These are phyloP conservation scores for Glonium stellatum DNA, from an alignment of 495 filamentous ascomycete genomes.

Conservation along the genomic window DNA sequence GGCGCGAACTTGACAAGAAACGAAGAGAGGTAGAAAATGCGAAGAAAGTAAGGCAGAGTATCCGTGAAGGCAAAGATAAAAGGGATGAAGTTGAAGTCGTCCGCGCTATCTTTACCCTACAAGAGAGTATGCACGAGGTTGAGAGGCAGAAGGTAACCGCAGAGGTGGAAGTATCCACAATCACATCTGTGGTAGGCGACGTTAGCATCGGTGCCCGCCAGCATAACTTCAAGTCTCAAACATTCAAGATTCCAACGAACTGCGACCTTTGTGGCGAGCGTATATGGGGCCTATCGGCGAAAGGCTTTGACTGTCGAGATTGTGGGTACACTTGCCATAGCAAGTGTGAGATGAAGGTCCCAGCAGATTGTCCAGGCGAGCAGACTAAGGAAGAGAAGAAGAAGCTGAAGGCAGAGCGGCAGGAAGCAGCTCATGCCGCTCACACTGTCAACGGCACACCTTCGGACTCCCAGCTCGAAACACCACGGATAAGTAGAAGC, in stretches of 20 bases:
- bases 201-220: slow-evolving; percentile 83
- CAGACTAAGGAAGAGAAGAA: slow-evolving; percentile 90
- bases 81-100: slow-evolving; percentile 77
- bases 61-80: slow-evolving; percentile 76
- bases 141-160: slow-evolving; percentile 79
- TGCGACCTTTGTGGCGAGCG: slow-evolving; percentile 94
- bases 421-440: slow-evolving; percentile 65
- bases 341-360: slow-evolving; percentile 99
- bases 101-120: slow-evolving; percentile 63
- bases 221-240: slow-evolving; percentile 94
- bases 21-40: slow-evolving; percentile 70
- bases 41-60: slow-evolving; percentile 61
- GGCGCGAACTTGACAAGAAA: slow-evolving; percentile 76
- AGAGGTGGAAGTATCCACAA: slow-evolving; percentile 85
- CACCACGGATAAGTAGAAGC: slow-evolving; percentile 59
- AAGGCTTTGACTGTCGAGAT: slow-evolving; percentile 90
- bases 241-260: slow-evolving; percentile 97
- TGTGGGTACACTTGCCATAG: slow-evolving; percentile 97
- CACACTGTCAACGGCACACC: slow-evolving; percentile 34
- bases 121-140: slow-evolving; percentile 79
- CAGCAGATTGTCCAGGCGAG: slow-evolving; percentile 90
- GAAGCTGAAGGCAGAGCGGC: slow-evolving; percentile 74
- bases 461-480: slow-evolving; percentile 35
- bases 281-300: slow-evolving; percentile 93
- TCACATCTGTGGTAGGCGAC: slow-evolving; percentile 80